A percentile compares a stretch with the other conserved stretches of the same genome.
These are phyloP conservation scores for Alternaria infectoria DNA, from an alignment of 2,329 filamentous ascomycete species.

Conservation along the genomic window DNA sequence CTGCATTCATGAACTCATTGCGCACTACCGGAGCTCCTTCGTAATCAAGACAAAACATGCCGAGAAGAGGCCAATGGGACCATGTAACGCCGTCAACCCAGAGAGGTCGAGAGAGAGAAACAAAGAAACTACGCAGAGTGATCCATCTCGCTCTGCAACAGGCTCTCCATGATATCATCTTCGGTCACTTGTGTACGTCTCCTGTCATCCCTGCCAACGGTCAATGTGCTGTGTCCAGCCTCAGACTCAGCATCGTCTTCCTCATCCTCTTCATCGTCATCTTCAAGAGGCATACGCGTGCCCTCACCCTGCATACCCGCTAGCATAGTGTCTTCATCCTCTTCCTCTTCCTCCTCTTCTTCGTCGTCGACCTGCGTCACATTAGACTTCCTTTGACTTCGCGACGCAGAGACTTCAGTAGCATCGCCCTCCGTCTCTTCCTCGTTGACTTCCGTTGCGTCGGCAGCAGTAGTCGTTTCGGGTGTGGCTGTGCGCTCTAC, in stretches of 20 bases:
- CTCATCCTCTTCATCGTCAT: conserved; percentile 30
- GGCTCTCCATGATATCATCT: conserved; percentile 43
- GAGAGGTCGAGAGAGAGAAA: background rate
- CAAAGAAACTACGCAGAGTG: conserved; percentile 1
- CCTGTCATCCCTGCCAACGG: conserved; percentile 8
- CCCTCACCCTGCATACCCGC: conserved; percentile 44
- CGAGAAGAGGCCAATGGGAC: background rate
- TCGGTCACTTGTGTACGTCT: conserved; percentile 31
- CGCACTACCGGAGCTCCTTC: background rate
- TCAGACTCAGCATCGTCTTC: conserved; percentile 15
- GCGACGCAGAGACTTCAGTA: conserved; percentile 26
- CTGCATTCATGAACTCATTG: background rate
- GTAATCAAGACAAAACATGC: background rate
- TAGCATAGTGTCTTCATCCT: conserved; percentile 43
- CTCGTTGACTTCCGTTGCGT: conserved; percentile 9
- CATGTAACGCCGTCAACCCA: background rate
- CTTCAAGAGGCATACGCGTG: conserved; percentile 42
- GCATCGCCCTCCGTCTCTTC: conserved; percentile 16
- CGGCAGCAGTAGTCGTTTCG: conserved; percentile 23
- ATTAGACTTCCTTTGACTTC: background rate
- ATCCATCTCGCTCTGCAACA: conserved; percentile 28
- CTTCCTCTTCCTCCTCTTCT: conserved; percentile 27
- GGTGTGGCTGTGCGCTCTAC: conserved; percentile 15
- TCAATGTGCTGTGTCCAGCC: conserved; percentile 11
- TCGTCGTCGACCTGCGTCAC: conserved; percentile 11